A percentile compares a stretch with the other conserved stretches of the same genome.
These are phyloP conservation scores for Ambrosiella xylebori DNA, from an alignment of 2,329 filamentous ascomycete genomes.

Conservation along the genomic window DNA sequence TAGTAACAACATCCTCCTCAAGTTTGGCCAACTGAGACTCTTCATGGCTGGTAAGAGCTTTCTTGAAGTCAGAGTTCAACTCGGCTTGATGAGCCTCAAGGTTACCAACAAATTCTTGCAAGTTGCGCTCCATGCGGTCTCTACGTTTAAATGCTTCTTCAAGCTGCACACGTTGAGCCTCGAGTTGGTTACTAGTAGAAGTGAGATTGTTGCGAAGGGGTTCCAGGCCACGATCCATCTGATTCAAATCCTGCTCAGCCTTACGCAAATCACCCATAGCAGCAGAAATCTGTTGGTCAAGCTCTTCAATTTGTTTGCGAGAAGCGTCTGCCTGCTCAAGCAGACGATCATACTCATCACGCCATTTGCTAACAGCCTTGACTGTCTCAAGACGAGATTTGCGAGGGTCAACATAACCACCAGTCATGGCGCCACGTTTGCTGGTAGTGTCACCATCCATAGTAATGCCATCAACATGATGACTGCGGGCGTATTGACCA, in stretches of 20 bases:
- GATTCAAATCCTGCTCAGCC: constrained; percentile 57
- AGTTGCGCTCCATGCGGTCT: constrained; percentile 54
- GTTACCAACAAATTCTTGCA: constrained; percentile 61
- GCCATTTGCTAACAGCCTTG: constrained; percentile 54
- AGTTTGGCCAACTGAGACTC: constrained; percentile 63
- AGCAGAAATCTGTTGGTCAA: constrained; percentile 77
- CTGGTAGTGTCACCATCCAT: constrained; percentile 88
- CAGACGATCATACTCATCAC: constrained; percentile 55
- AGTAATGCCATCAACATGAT: constrained; percentile 83
- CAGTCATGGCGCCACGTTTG: constrained; percentile 86
- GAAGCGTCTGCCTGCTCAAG: constrained; percentile 48
- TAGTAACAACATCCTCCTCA: constrained; percentile 48
- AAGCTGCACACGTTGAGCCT: constrained; percentile 55
- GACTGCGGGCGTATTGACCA: constrained; percentile 78
- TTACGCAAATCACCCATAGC: constrained; percentile 75
- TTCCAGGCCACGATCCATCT: constrained; percentile 67
- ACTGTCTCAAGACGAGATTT: constrained; percentile 79
- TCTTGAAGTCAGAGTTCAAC: constrained; percentile 76
- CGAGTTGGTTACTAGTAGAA: constrained; percentile 55
- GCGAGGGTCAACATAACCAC: constrained; percentile 77
- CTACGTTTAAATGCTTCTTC: constrained; percentile 48
- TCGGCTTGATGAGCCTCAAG: constrained; percentile 65
- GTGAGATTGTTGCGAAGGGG: constrained; percentile 63
- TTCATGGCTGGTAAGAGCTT: constrained; percentile 66
- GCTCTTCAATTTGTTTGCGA: constrained; percentile 50